Base-by-base conservation (phyloP, 1,139 yeast genomes). In the Lodderomyces elongisporus region DNA sequence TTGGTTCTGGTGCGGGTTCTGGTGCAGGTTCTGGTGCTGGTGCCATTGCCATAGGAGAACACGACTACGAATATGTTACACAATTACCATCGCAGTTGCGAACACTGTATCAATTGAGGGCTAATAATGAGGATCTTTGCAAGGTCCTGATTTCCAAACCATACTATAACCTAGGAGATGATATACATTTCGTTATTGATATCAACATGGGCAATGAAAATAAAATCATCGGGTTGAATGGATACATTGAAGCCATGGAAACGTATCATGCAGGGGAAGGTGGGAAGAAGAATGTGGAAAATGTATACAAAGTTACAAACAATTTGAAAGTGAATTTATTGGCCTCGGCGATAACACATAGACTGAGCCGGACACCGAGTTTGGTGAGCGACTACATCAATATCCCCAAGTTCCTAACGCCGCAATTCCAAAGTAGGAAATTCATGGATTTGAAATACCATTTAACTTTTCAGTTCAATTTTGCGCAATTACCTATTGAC, bases 91-190 rank as follows among this genome's bases (percentile, higher is more conserved):
- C 36, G 4, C 60, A 56, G 27, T 44, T 59, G 31, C 63, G 65
- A 31, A 58, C 66, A 12, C 66, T 62, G 36, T 68, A 57, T 45
- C 65, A 63, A 39, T 53, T 68, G 25, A 41, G 62, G 20, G 65
- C 64, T 16, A 65, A 66, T 39, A 51, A 52, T 33, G 45, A 49
- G 24, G 51, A 54, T 16, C 45, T 67, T 18, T 67, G 74, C 41
- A 41, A 49, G n/a, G 49, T 66, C 10, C 48, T 51, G 8, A 36
- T 60, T n/a, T 51, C 67, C 2, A 68, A 70, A 41, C 65, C 73
- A 1, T 66, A 66, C 39, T 75, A 63, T 44, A 70, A 68, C 34
- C 43, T 68, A 8, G 75, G 79, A 1, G 80, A 75, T 25, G 73
- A 70, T 36, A 56, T 74, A 7, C 61, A 61, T 37, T 55, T 71